A percentile compares a stretch with the other conserved stretches of the same genome.
phyloP scores from a whole-genome alignment of 495 filamentous ascomycete genomes.

The Aspergillus nidulans region DNA sequence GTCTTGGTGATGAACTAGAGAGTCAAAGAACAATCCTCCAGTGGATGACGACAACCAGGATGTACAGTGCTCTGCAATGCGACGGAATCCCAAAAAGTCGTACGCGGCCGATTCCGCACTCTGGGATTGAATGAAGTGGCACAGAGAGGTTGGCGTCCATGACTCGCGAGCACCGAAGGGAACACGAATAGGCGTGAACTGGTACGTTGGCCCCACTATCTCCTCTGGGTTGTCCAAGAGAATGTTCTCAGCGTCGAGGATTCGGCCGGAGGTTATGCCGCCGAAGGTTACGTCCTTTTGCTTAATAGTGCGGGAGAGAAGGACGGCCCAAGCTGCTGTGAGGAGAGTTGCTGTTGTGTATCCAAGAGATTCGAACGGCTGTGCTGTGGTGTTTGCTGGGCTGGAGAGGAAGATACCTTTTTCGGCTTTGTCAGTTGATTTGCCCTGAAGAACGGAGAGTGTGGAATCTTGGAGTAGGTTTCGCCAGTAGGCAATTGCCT shows the following conservation, averaged over 20 bases:
- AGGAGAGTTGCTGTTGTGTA: conserved; percentile 55
- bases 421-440: conserved; percentile 29
- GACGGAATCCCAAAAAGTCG: conserved; percentile 17
- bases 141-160: conserved; percentile 25
- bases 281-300: conserved; percentile 57
- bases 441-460: conserved; percentile 40
- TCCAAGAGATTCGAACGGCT: conserved; percentile 29
- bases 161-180: conserved; percentile 6
- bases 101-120: conserved; percentile 11
- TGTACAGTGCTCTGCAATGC: conserved; percentile 9
- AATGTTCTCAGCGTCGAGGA: conserved; percentile 40
- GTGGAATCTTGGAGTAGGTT: conserved; percentile 48
- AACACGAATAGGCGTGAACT: conserved; percentile 23
- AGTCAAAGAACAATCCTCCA: conserved; percentile 13
- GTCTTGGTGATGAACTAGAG: conserved; percentile 20
- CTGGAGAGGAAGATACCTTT: conserved; percentile 37
- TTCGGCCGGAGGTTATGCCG: conserved; percentile 49
- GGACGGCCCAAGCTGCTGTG: conserved; percentile 59
- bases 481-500: conserved; percentile 44
- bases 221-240: conserved; percentile 37
- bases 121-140: conserved; percentile 16
- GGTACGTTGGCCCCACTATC: conserved; percentile 35
- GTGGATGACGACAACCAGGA: conserved; percentile 5
- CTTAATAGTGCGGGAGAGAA: conserved; percentile 48
- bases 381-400: conserved; percentile 30